Evolutionary conservation across 169 alveolate species (phyloP), one percentile per base, ranked within the genome.

Genomic region (Cryptosporidium tyzzeri): DNA sequence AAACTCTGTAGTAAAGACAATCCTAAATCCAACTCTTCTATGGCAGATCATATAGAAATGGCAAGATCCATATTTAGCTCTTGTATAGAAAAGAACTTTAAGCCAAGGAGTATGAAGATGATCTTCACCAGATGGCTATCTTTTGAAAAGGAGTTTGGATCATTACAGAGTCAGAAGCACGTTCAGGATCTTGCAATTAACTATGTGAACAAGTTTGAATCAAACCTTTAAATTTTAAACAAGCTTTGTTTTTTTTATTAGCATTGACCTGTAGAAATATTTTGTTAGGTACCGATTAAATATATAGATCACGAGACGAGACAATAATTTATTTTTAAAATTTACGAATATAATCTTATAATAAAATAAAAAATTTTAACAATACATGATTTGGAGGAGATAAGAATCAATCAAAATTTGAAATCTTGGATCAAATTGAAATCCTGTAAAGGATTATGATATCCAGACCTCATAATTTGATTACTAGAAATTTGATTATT

Each of bases 121-220:
- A 86, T 86, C 26, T 68, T 87, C 50, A 75, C 92, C 9, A 94
- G 95, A 92, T 94, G 97, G 97, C 58, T 94, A 71, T 73, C 92
- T 84, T 94, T 94, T 71, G 97, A 94, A 75, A 92, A 94, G 59
- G 92, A 84, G 67, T 94, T 93, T 70, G 97, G 97, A 33, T 86
- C 85, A 39, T 91, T 70, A 21, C 53, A 91, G 53, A 92, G 93
- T 23, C 94, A 94, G 87, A 93, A 92, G 70, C 50, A 86, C 69
- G 97, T 94, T 41, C 96, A 94, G 86, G 91, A 94, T 41, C 93
- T 87, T 86, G 97, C 97, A 16, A 84, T 92, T 31, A 85, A 92
- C 23, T 94, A 94, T 69, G 97, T 94, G 3, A 59, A 29, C 29
- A 80, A 45, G 39, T 14, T 80, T 23, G 89, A 80, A 50, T 58